Base-by-base conservation (phyloP, 495 filamentous ascomycete species). In the Hypoxylon fuscum region DNA sequence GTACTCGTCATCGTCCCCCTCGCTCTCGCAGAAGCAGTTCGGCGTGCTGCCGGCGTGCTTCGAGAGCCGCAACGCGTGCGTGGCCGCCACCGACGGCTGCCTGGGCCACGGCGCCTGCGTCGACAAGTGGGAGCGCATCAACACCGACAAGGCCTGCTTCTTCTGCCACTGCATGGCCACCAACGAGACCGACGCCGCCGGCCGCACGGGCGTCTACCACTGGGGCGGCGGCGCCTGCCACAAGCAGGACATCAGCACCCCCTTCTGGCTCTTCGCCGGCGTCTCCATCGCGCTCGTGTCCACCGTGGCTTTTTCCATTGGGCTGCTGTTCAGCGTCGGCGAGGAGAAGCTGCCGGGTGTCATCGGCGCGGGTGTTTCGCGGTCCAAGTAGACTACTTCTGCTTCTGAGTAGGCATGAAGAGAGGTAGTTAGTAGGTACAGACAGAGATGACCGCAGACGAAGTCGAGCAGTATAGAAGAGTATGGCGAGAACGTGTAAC, bases 181-280 rank as follows among this genome's bases (percentile, higher is more conserved):
- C 5, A 55, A 77, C 7, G 74, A 78, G n/a, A 68, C 70, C 9
- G 79, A 77, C 21, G 80, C 77, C 11, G 72, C 73, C 14, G 71
- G 61, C 15, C 72, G 64, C 22, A 61, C 46, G n/a, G 66, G 71
- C 53, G 67, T 74, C 29, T 65, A 74, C 32, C 72, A 83, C 56
- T 98, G 91, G 90, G 94, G 87, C 45, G 95, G 95, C 10, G 76
- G 85, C 27, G 88, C 88, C 58, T 98, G 95, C 76, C 88, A 96
- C 75, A 98, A 97, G 83, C 87, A 87, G 68, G 93, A 98, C 72
- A 76, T 98, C 41, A 93, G 90, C 74, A 83, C 87, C 15, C 86
- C 86, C 32, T 98, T 98, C 74, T 96, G 92, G 83, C 74, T 98
- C 34, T 79, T 98, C 65, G 79, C 84, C 4, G 83, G 87, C 3